A percentile compares a stretch with the other conserved stretches of the same genome.
Evolutionary conservation across 345 rosid species (phyloP).

Genomic region (Ricinus communis): DNA sequence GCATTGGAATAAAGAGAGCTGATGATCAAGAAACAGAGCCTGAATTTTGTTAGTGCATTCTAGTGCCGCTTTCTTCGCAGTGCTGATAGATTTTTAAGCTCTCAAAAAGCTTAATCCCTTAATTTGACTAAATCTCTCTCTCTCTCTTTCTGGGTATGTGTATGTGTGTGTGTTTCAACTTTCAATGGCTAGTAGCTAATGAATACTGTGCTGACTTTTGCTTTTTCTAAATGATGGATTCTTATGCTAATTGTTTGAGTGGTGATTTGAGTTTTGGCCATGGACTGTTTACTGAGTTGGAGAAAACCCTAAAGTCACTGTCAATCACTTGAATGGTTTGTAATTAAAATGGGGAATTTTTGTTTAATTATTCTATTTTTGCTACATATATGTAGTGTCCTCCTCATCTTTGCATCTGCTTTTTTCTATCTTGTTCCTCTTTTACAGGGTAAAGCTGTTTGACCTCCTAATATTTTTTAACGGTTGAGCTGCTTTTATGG

Average conservation of each 20-base stretch:
- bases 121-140: neutral
- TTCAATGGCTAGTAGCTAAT: conserved; percentile 12
- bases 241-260: neutral
- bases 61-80: neutral
- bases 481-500: conserved; percentile 1
- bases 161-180: too few species aligned
- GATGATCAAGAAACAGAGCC: neutral
- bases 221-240: neutral
- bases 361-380: neutral
- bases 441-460: neutral
- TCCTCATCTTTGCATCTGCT: too few species aligned
- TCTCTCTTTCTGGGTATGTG: neutral
- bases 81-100: neutral
- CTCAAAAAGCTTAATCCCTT: neutral
- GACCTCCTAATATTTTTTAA: neutral
- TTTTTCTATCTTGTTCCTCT: neutral
- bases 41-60: neutral
- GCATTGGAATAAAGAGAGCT: neutral
- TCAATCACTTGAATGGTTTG: conserved; percentile 3
- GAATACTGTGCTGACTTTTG: conserved; percentile 1
- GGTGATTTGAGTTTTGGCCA: neutral
- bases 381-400: too few species aligned
- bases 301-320: conserved; percentile 9
- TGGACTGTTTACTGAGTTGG: neutral
- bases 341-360: neutral